Evolutionary conservation across 129 eudicot species (phyloP).

Genomic region (Flaveria brownii): DNA sequence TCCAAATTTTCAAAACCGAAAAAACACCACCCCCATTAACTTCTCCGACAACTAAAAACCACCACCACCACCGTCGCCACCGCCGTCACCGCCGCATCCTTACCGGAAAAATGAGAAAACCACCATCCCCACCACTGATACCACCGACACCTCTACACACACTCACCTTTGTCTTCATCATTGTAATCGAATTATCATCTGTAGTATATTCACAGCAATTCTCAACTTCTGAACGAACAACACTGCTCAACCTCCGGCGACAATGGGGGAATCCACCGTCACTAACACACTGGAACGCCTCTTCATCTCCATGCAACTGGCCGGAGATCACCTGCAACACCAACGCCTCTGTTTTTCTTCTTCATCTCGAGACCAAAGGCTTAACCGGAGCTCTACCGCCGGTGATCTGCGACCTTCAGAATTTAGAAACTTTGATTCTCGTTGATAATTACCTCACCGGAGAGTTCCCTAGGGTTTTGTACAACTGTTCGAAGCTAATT

Average conservation of each 20-base stretch:
- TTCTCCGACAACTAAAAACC: too few species aligned
- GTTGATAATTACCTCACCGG: constrained; percentile 52
- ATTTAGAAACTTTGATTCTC: constrained; percentile 42
- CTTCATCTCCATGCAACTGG: constrained; percentile 76
- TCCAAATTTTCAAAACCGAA: too few species aligned
- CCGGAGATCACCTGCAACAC: constrained; percentile 57
- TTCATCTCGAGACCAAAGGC: constrained; percentile 25
- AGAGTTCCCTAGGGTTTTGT: constrained; percentile 56
- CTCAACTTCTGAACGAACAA: constrained; percentile 35
- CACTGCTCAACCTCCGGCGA: constrained; percentile 57
- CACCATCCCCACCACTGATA: neutral
- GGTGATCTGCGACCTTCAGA: constrained; percentile 50
- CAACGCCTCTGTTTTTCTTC: constrained; percentile 43
- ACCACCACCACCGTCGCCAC: neutral
- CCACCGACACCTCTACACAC: neutral
- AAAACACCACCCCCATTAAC: too few species aligned
- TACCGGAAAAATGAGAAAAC: constrained; percentile 25
- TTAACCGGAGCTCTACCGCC: constrained; percentile 47
- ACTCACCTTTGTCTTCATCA: constrained; percentile 8
- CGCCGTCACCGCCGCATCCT: neutral
- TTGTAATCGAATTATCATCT: neutral
- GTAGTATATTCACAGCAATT: constrained; percentile 31
- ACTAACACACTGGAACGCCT: constrained; percentile 53
- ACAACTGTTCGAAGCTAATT: constrained; percentile 52
- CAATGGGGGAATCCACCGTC: constrained; percentile 53